Percentiles rank a stretch among this genome's conserved stretches.
phyloP scores from a whole-genome alignment of 495 filamentous ascomycete species.

The Neurospora tetrasperma region DNA sequence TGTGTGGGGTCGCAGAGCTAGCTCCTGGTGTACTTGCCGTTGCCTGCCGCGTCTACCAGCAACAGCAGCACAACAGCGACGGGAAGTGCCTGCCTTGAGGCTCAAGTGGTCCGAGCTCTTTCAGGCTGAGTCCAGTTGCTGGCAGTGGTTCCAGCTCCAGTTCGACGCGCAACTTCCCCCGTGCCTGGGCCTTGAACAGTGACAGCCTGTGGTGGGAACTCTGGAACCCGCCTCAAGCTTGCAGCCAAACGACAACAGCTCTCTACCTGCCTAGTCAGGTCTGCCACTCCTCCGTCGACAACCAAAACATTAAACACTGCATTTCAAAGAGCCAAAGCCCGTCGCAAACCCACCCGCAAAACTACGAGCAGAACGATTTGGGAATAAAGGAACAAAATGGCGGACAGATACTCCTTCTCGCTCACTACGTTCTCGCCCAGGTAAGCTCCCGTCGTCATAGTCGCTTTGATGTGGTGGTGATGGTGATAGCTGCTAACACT shows the following conservation, averaged over 20 bases:
- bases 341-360: not conserved
- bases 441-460: conserved; percentile 43
- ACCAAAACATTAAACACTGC: conserved; percentile 8
- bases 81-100: not conserved
- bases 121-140: conserved; percentile 9
- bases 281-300: not conserved
- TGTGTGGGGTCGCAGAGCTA: not conserved
- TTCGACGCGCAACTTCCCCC: conserved; percentile 28
- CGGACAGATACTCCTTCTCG: conserved; percentile 98
- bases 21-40: not conserved
- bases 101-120: conserved; percentile 21
- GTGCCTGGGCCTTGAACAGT: conserved; percentile 13
- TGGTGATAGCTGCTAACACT: conserved; percentile 34
- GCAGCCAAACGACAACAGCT: conserved; percentile 12
- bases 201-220: conserved; percentile 12
- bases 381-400: conserved; percentile 48
- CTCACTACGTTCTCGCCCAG: conserved; percentile 99
- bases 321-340: not conserved
- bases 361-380: not conserved
- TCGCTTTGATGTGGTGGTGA: conserved; percentile 4
- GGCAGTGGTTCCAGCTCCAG: conserved; percentile 6
- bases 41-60: not conserved
- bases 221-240: conserved; percentile 3
- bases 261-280: not conserved
- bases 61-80: not conserved